Evolutionary conservation across 2,329 filamentous ascomycete species (phyloP).

Genomic region (Gaeumannomyces tritici): DNA sequence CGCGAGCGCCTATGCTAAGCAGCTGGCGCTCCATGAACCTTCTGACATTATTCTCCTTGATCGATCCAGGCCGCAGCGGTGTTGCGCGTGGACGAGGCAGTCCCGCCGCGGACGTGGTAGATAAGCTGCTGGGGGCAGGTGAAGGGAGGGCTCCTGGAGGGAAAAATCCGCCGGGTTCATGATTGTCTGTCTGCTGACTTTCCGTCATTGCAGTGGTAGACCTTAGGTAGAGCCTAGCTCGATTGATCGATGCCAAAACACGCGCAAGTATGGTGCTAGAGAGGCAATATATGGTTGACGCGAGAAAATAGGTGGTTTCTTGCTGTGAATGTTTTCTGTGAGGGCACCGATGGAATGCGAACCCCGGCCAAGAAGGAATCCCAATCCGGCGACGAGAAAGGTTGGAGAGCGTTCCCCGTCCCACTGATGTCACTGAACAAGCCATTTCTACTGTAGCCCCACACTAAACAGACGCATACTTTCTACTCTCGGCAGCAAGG

Average conservation of each 20-base stretch:
- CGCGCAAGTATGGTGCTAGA: not conserved
- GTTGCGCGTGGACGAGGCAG: conserved; percentile 47
- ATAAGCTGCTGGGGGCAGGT: conserved; percentile 37
- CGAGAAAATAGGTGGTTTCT: no score
- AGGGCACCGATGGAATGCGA: no score
- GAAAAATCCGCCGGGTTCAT: conserved; percentile 42
- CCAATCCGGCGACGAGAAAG: not conserved
- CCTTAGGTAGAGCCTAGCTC: no score
- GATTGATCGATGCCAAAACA: not conserved
- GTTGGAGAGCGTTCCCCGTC: no score
- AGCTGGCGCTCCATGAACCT: conserved; percentile 46
- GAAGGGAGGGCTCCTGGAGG: conserved; percentile 35
- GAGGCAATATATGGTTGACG: no score
- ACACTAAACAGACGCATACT: not conserved
- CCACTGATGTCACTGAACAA: not conserved
- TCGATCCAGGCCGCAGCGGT: conserved; percentile 44
- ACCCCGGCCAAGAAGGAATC: not conserved
- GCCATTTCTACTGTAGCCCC: not conserved
- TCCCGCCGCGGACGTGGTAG: conserved; percentile 24
- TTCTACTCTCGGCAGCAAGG: not conserved
- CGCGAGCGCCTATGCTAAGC: conserved; percentile 44
- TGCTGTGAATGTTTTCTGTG: no score
- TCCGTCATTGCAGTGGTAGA: conserved; percentile 9
- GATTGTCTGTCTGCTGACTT: not conserved
- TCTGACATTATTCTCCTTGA: conserved; percentile 50